Base-by-base conservation (phyloP, 768 basidiomycete genomes). In the Tylopilus plumbeoviolaceoides region DNA sequence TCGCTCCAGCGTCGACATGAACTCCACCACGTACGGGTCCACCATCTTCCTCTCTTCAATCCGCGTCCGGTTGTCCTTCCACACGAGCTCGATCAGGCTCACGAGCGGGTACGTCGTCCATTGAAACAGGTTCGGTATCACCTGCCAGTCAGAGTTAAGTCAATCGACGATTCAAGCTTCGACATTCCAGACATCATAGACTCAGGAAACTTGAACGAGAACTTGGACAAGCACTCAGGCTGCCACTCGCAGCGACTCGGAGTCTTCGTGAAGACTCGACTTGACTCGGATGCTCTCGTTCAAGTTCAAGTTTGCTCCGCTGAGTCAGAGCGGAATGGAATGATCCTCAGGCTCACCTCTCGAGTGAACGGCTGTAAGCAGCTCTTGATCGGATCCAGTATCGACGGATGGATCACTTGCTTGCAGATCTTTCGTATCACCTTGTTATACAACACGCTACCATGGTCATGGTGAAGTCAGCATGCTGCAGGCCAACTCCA, bases 21-120 rank as follows among this genome's bases (percentile, higher is more conserved):
- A 33, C 31, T 33, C 31, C 11, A 33, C 12, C 2, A 11, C 4
- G 7, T 49, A 49, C 0, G 39, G 47, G 15, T 39, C 27, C 7
- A 48, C n/a, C 5, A 7, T 2, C 0, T 15, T 11, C 3, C n/a
- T 11, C 0, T 30, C 5, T 0, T 3, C 2, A 0, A 10, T 27
- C 0, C 14, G 6, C 14, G 23, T 4, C 23, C 2, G 27, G 15
- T 18, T 5, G 5, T 28, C 11, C 4, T 11, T 18, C 47, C 47
- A 48, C 4, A 48, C 5, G 1, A 30, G 11, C 4, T 48, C n/a
- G n/a, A 48, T 39, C 5, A 48, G 12, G 3, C 17, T 20, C 1
- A 28, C n/a, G 18, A 49, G 14, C 4, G 48, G 48, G 8, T 17
- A 49, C 1, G 48, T 49, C 11, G 38, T 30, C 47, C 47, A 48